These are phyloP conservation scores for Solanum microdontum DNA, from an alignment of 257 asterid species.

Conservation along the genomic window DNA sequence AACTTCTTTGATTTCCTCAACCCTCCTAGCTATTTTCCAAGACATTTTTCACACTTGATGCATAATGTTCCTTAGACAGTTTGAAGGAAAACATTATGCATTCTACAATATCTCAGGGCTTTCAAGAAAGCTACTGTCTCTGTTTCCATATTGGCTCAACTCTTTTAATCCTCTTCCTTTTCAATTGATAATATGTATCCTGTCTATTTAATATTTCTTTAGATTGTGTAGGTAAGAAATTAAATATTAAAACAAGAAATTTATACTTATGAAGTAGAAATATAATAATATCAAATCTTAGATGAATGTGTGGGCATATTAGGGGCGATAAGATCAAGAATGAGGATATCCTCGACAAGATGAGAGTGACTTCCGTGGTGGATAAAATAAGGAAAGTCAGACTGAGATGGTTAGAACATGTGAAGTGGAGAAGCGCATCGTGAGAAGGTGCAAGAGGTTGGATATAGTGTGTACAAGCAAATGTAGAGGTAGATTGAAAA, in stretches of 20 bases:
- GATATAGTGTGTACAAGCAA: background rate
- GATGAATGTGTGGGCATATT: background rate
- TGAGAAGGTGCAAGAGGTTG: background rate
- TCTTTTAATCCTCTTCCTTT: background rate
- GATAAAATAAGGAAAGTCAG: background rate
- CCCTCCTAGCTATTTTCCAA: background rate
- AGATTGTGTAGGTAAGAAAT: background rate
- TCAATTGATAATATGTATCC: background rate
- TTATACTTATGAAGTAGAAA: background rate
- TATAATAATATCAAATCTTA: background rate
- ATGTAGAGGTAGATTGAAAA: background rate
- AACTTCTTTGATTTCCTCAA: background rate
- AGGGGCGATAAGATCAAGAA: background rate
- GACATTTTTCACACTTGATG: background rate
- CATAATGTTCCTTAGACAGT: background rate
- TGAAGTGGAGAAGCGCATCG: background rate
- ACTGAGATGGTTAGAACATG: background rate
- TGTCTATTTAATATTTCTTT: background rate
- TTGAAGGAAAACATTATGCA: background rate
- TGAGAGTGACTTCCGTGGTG: background rate
- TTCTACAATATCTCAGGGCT: background rate
- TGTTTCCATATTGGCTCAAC: background rate
- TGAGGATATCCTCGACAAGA: background rate
- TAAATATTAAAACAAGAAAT: background rate
- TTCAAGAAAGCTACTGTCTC: background rate